Evolutionary conservation across 1,284 basidiomycete species (phyloP).

Genomic region (Cutaneotrichosporon sp.): DNA sequence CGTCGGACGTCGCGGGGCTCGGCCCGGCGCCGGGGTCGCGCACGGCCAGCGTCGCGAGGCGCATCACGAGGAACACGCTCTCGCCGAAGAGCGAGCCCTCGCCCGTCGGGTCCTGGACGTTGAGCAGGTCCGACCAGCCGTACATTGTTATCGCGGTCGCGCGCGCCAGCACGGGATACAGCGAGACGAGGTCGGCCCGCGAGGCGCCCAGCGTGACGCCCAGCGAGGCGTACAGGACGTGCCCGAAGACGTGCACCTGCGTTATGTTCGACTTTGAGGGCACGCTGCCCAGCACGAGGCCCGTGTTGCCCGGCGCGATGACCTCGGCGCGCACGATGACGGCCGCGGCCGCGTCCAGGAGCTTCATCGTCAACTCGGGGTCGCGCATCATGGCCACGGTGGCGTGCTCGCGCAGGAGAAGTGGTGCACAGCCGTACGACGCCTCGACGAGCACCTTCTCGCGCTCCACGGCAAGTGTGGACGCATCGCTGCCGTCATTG

Average conservation of each 20-base stretch:
- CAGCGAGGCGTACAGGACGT: slow-evolving; percentile 35
- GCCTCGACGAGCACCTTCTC: slow-evolving; percentile 24
- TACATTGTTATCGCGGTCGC: slow-evolving; percentile 34
- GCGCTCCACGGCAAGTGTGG: neutral
- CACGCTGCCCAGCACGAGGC: slow-evolving; percentile 20
- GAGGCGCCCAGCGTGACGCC: slow-evolving; percentile 19
- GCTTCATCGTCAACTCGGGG: slow-evolving; percentile 21
- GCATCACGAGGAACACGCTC: slow-evolving; percentile 32
- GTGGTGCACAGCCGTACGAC: slow-evolving; percentile 28
- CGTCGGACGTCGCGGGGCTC: slow-evolving; percentile 21
- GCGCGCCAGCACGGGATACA: slow-evolving; percentile 42
- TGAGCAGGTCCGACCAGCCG: slow-evolving; percentile 36
- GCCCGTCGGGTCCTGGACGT: slow-evolving; percentile 30
- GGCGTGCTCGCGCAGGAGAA: slow-evolving; percentile 36
- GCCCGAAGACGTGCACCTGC: slow-evolving; percentile 36
- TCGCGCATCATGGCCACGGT: slow-evolving; percentile 19
- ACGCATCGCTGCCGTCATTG: slow-evolving; percentile 3
- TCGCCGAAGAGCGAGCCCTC: slow-evolving; percentile 39
- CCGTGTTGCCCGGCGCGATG: slow-evolving; percentile 25
- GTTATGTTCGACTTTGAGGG: slow-evolving; percentile 24
- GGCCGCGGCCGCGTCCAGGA: slow-evolving; percentile 26
- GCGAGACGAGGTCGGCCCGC: slow-evolving; percentile 25
- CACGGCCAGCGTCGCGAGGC: slow-evolving; percentile 31
- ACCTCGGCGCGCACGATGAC: slow-evolving; percentile 36
- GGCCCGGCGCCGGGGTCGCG: slow-evolving; percentile 8